A percentile compares a stretch with the other conserved stretches of the same genome.
These are phyloP conservation scores for Sclerotinia nivalis DNA, from an alignment of 2,329 filamentous ascomycete genomes.

Conservation along the genomic window DNA sequence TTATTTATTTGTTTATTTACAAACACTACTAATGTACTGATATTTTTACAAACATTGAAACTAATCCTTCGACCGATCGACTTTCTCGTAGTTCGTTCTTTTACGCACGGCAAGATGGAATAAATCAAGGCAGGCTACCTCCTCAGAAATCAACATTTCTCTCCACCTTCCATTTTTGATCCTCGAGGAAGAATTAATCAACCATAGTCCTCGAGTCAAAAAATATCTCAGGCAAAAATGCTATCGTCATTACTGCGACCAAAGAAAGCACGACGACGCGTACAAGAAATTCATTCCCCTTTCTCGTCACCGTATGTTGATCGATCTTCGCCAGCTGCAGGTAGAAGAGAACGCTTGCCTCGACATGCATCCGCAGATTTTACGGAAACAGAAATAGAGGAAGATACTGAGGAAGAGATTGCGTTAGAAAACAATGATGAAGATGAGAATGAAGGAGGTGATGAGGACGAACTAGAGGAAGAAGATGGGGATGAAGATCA, in stretches of 20 bases:
- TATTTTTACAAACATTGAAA: background rate
- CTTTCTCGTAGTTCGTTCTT: background rate
- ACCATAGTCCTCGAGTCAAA: background rate
- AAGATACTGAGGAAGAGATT: conserved; percentile 35
- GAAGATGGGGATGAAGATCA: conserved; percentile 45
- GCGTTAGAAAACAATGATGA: conserved; percentile 33
- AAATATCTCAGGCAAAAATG: conserved; percentile 33
- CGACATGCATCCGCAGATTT: conserved; percentile 61
- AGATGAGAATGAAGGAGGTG: conserved; percentile 43
- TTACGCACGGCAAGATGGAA: conserved; percentile 1
- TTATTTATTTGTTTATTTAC: conserved; percentile 1
- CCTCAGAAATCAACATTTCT: background rate
- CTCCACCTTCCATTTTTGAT: background rate
- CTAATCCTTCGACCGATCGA: background rate
- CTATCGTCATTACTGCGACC: conserved; percentile 43
- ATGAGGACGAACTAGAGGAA: conserved; percentile 45
- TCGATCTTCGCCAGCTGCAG: conserved; percentile 33
- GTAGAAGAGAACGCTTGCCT: conserved; percentile 28
- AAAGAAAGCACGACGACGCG: conserved; percentile 39
- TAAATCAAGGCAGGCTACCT: conserved; percentile 5
- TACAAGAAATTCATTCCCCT: conserved; percentile 35
- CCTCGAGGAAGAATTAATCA: background rate
- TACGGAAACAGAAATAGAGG: conserved; percentile 60
- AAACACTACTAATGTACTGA: background rate
- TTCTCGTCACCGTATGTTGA: conserved; percentile 41